Conservation (phyloP, 257 asterid species). For the Dorcoceras hygrometricum region DNA sequence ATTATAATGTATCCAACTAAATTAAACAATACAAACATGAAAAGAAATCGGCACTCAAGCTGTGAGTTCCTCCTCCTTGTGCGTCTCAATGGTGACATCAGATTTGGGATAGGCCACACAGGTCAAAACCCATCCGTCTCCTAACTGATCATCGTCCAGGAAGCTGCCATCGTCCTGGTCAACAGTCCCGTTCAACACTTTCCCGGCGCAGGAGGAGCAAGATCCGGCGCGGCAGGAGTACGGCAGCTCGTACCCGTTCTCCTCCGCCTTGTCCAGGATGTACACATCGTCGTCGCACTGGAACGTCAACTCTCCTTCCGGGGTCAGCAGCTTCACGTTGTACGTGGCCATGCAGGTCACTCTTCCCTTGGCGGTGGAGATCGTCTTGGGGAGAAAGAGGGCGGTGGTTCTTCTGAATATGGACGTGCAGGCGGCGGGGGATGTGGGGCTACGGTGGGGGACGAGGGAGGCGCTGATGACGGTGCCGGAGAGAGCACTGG, state of each 20-base stretch:
- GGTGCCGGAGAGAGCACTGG: conserved; percentile 10
- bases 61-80: conserved; percentile 46
- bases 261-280: conserved; percentile 48
- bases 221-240: conserved; percentile 57
- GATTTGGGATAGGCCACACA: conserved; percentile 37
- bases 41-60: conserved; percentile 7
- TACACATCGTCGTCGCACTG: conserved; percentile 19
- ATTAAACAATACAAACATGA: neutral
- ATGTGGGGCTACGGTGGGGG: neutral
- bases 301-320: conserved; percentile 25
- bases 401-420: conserved; percentile 27
- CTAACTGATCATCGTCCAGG: conserved; percentile 40
- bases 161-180: conserved; percentile 44
- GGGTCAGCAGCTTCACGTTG: conserved; percentile 43
- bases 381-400: conserved; percentile 8
- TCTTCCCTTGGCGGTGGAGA: conserved; percentile 18
- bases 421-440: conserved; percentile 16
- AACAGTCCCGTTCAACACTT: conserved; percentile 29
- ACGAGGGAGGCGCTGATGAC: neutral
- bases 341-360: conserved; percentile 37
- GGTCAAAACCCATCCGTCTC: conserved; percentile 38
- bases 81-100: conserved; percentile 37
- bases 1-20: no score
- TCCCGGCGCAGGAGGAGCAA: conserved; percentile 52
- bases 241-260: conserved; percentile 35